A percentile compares a stretch with the other conserved stretches of the same genome.
Evolutionary conservation across 192 early-diverging fungal species (phyloP).

Genomic region (Coemansia sp.): DNA sequence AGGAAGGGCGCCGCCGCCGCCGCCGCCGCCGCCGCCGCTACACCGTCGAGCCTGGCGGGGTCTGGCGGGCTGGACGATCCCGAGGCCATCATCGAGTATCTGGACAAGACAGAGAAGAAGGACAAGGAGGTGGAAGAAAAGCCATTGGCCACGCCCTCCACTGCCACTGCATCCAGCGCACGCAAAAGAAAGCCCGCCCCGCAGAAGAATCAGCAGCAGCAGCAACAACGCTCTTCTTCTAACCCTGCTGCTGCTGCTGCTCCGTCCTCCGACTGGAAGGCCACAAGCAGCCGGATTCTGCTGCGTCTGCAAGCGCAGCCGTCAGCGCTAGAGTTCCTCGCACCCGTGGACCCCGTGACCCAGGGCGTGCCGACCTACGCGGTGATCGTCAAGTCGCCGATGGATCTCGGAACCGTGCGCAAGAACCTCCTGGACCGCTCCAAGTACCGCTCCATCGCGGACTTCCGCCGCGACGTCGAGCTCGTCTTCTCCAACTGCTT

Average conservation of each 20-base stretch:
- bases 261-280: conserved; percentile 22
- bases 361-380: conserved; percentile 65
- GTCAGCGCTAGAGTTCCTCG: conserved; percentile 62
- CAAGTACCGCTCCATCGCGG: conserved; percentile 52
- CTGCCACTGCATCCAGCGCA: not conserved
- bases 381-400: conserved; percentile 66
- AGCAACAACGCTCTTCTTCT: not conserved
- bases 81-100: conserved; percentile 18
- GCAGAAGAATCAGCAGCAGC: not conserved
- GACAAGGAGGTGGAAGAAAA: not conserved
- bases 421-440: conserved; percentile 60
- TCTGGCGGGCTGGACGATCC: conserved; percentile 22
- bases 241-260: conserved; percentile 3
- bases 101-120: conserved; percentile 9
- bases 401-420: conserved; percentile 72
- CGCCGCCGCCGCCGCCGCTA: not conserved
- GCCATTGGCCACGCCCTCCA: not conserved
- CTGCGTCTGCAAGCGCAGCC: conserved; percentile 57
- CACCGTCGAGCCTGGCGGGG: not conserved
- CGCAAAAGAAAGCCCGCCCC: not conserved
- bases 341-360: conserved; percentile 66
- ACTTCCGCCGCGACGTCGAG: conserved; percentile 61
- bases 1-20: not conserved
- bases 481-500: conserved; percentile 70
- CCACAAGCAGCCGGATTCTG: conserved; percentile 26